These are phyloP conservation scores for Bryum argenteum DNA, from an alignment of 225 moss, liverwort and hornwort species.

Conservation along the genomic window DNA sequence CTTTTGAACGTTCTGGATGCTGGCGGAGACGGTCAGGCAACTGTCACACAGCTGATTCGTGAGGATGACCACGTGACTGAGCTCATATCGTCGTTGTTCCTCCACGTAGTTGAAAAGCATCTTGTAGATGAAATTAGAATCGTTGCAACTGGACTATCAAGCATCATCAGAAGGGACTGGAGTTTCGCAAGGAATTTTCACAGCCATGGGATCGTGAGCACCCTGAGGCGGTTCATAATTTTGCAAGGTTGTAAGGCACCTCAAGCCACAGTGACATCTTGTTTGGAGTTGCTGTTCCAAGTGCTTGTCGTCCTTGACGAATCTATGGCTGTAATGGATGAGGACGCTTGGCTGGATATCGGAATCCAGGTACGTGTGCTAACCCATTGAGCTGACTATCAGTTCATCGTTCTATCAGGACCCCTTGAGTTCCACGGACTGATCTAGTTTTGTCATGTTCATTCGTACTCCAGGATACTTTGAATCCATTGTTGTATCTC, in stretches of 20 bases:
- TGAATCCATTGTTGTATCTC: constrained; percentile 14
- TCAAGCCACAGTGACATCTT: constrained; percentile 45
- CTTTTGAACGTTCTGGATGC: constrained; percentile 53
- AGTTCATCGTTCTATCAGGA: neutral
- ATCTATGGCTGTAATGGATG: constrained; percentile 40
- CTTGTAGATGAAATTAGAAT: constrained; percentile 55
- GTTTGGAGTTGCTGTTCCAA: constrained; percentile 69
- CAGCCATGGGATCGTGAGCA: constrained; percentile 49
- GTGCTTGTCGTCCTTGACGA: constrained; percentile 51
- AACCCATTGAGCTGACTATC: neutral
- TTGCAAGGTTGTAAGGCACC: constrained; percentile 48
- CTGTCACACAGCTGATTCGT: constrained; percentile 47
- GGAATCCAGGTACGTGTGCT: constrained; percentile 56
- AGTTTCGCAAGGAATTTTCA: constrained; percentile 53
- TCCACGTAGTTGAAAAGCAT: constrained; percentile 55
- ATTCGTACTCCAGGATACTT: constrained; percentile 1
- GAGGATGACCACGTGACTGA: constrained; percentile 52
- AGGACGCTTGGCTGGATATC: constrained; percentile 70
- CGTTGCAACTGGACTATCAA: constrained; percentile 53
- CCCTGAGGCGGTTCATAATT: constrained; percentile 62
- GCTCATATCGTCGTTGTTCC: constrained; percentile 59
- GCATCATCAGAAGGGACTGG: constrained; percentile 46
- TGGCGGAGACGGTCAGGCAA: constrained; percentile 30
- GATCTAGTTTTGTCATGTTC: neutral
- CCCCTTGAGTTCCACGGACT: neutral